Base-by-base conservation (phyloP, 139 green algal genomes). In the Monoraphidium neglectum region DNA sequence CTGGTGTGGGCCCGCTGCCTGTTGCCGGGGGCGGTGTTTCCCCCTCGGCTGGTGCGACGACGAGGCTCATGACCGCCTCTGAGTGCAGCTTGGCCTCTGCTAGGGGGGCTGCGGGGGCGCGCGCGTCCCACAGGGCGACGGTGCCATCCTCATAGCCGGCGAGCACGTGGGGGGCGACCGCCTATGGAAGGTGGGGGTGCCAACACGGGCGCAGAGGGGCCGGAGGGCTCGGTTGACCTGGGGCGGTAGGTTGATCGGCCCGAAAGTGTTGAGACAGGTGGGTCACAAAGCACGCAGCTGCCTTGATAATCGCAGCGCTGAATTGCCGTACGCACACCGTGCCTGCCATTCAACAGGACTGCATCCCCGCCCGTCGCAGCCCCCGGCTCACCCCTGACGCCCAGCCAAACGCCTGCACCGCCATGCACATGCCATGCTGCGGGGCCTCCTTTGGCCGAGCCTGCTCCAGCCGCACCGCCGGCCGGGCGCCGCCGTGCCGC, bases 11-110 rank as follows among this genome's bases (percentile, higher is more conserved):
- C n/a, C n/a, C n/a, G n/a, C n/a, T n/a, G n/a, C n/a, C n/a, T n/a
- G n/a, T n/a, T n/a, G n/a, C 43, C 43, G 43, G 8, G 43, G 43
- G 8, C 43, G 43, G 43, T 12, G 59, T 59, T 33, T 13, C 37
- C 2, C 5, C 28, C 47, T 59, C 68, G 15, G 21, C 47, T 24
- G 72, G 40, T 1, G 30, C 72, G 3, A 63, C 30, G 23, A 59
- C 72, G 16, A 77, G 30, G 60, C 38, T 62, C 72, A 77, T 77
- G 16, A 61, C 33, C 28, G 72, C n/a, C n/a, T 77, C 72, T 13
- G 13, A 47, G 28, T 77, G 72, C 30, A 70, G 30, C n/a, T 68
- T 38, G 16, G 30, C n/a, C 10, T 47, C 23, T 26, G 60, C 46
- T 15, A 77, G 72, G 60, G 37, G 54, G 3, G 15, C 10, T 8